Evolutionary conservation across 495 filamentous ascomycete genomes (phyloP), one percentile per base, ranked within the genome.

Genomic region (Chaetomium cochliodes): DNA sequence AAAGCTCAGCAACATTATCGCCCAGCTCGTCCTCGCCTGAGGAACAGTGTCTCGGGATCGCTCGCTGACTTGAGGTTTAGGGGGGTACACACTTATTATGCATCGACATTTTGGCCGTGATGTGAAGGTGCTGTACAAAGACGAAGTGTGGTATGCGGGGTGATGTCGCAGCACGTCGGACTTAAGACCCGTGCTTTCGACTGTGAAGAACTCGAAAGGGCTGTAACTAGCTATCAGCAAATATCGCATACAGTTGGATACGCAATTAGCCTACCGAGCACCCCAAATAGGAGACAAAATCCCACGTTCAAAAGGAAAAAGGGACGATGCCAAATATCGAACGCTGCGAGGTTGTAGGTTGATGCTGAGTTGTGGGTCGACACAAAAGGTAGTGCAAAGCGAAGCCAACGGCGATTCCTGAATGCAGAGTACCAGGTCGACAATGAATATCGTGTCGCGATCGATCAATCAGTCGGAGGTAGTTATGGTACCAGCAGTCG

Each of bases 61-160:
- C 25, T 26, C 4, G 58, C 25, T 16, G n/a, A 3, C 28, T 26
- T 11, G 33, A 5, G 39, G 22, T 12, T 25, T 20, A 9, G 15
- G 22, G 26, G 26, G 0, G 11, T 39, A 26, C 65, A 44, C 63
- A 67, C 65, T 41, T 67, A 39, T 67, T 67, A 39, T 67, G 55
- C 30, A 58, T 63, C 60, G 65, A 57, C 65, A 67, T 67, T 20
- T 64, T 63, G 61, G 30, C 61, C 4, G 37, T 42, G 28, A 23
- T 25, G 12, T 39, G 3, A 9, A 3, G 49, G 20, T 13, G 5
- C 9, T 8, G 52, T 20, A 28, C 25, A n/a, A 44, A 20, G 6
- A 20, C 46, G 46, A 5, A 11, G 44, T 16, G 33, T 23, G 25
- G 59, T 7, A 16, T 47, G 57, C 2, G 23, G n/a, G 57, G 16